phyloP scores from a whole-genome alignment of 2,329 filamentous ascomycete species.

The Fusarium buharicum region DNA sequence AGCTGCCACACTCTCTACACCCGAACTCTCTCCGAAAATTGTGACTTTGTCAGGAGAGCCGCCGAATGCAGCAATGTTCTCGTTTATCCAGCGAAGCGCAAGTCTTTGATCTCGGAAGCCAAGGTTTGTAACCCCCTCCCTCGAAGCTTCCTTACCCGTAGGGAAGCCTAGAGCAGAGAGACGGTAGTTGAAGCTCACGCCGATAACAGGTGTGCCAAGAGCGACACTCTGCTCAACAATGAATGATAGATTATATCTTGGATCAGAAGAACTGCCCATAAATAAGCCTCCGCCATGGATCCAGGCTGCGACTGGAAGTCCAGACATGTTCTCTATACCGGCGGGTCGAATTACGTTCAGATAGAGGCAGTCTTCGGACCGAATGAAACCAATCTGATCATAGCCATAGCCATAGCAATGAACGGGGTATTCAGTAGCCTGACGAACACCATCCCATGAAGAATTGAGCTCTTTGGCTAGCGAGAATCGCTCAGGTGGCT shows the following conservation, averaged over 20 bases:
- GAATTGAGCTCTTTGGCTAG: slow-evolving; percentile 55
- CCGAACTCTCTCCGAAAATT: slow-evolving; percentile 63
- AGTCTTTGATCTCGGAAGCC: slow-evolving; percentile 60
- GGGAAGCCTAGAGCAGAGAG: slow-evolving; percentile 60
- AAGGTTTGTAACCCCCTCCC: slow-evolving; percentile 59
- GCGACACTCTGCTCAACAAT: slow-evolving; percentile 61
- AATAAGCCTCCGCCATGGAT: slow-evolving; percentile 59
- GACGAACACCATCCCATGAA: slow-evolving; percentile 53
- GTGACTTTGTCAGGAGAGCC: slow-evolving; percentile 59
- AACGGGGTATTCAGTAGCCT: slow-evolving; percentile 57
- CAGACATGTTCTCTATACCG: slow-evolving; percentile 52
- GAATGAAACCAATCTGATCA: slow-evolving; percentile 38
- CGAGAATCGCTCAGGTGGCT: slow-evolving; percentile 36
- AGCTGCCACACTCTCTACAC: slow-evolving; percentile 45
- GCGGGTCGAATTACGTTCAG: slow-evolving; percentile 69
- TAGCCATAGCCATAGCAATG: slow-evolving; percentile 63
- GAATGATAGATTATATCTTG: slow-evolving; percentile 69
- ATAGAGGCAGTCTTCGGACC: slow-evolving; percentile 68
- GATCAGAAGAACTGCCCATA: slow-evolving; percentile 53
- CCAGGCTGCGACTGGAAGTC: slow-evolving; percentile 68
- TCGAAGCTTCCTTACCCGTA: slow-evolving; percentile 52
- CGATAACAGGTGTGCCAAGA: slow-evolving; percentile 60
- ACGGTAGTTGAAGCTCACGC: slow-evolving; percentile 61
- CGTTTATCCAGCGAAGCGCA: slow-evolving; percentile 60
- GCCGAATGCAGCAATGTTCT: slow-evolving; percentile 58